phyloP scores from a whole-genome alignment of 352 stramenopile genomes.

The Phytopythium ostracodes region DNA sequence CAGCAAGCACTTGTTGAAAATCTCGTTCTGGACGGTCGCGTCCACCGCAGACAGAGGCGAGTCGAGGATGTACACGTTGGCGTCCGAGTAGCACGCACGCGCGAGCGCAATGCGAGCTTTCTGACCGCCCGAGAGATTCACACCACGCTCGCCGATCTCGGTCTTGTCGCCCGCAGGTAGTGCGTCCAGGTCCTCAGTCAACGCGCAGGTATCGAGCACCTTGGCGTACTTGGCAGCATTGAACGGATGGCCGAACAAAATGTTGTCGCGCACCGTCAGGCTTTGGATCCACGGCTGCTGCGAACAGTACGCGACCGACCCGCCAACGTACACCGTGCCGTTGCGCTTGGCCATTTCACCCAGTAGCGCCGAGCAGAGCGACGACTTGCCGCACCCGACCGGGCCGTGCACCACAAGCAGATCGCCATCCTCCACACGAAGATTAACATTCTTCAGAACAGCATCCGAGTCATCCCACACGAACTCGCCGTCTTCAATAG shows the following conservation, averaged over 20 bases:
- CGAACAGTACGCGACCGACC: constrained; percentile 73
- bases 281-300: constrained; percentile 92
- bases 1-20: constrained; percentile 69
- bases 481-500: constrained; percentile 29
- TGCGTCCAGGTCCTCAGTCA: constrained; percentile 64
- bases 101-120: constrained; percentile 59
- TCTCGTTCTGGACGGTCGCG: constrained; percentile 64
- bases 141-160: constrained; percentile 57
- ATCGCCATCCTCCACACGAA: constrained; percentile 65
- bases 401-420: constrained; percentile 88
- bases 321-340: constrained; percentile 19
- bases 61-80: constrained; percentile 41
- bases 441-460: constrained; percentile 57
- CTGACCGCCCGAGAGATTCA: constrained; percentile 62
- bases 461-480: constrained; percentile 24
- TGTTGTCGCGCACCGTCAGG: constrained; percentile 73
- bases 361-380: constrained; percentile 84
- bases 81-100: constrained; percentile 53
- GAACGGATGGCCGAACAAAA: constrained; percentile 87
- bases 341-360: constrained; percentile 79
- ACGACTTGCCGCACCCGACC: constrained; percentile 91
- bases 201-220: constrained; percentile 52
- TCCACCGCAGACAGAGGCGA: constrained; percentile 43
- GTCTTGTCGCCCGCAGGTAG: constrained; percentile 71
- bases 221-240: constrained; percentile 52